Percentiles rank a stretch among this genome's conserved stretches.
Evolutionary conservation across 305 asterid species (phyloP).

Genomic region (Nicotiana rustica): DNA sequence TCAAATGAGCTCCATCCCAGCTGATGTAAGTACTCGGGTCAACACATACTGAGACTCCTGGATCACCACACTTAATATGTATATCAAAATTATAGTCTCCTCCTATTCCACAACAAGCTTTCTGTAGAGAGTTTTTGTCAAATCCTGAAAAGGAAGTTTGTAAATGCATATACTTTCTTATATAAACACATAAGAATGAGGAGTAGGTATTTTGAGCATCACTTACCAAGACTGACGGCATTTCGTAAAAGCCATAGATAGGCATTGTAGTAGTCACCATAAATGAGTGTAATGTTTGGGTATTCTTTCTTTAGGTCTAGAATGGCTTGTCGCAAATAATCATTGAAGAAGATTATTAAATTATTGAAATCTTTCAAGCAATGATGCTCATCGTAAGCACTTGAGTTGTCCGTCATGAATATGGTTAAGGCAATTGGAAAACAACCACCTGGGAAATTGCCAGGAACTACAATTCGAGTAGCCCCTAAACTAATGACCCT

Average conservation of each 20-base stretch:
- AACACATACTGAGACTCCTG: no score
- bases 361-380: conserved; percentile 44
- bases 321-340: no score
- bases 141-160: conserved; percentile 29
- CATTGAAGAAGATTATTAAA: not conserved
- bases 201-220: not conserved
- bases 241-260: conserved; percentile 22
- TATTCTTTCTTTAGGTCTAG: no score
- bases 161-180: no score
- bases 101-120: no score
- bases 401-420: conserved; percentile 34
- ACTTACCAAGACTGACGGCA: conserved; percentile 29
- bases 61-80: no score
- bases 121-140: not conserved
- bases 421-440: conserved; percentile 40
- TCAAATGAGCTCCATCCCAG: no score
- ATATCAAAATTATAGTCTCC: no score
- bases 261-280: not conserved
- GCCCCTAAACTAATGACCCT: conserved; percentile 35
- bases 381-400: conserved; percentile 40
- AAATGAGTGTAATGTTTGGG: no score
- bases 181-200: no score
- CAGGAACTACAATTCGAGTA: conserved; percentile 40
- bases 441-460: conserved; percentile 46
- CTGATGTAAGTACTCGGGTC: no score